Evolutionary conservation across 768 basidiomycete species (phyloP).

Genomic region (Trametes sanguinea): DNA sequence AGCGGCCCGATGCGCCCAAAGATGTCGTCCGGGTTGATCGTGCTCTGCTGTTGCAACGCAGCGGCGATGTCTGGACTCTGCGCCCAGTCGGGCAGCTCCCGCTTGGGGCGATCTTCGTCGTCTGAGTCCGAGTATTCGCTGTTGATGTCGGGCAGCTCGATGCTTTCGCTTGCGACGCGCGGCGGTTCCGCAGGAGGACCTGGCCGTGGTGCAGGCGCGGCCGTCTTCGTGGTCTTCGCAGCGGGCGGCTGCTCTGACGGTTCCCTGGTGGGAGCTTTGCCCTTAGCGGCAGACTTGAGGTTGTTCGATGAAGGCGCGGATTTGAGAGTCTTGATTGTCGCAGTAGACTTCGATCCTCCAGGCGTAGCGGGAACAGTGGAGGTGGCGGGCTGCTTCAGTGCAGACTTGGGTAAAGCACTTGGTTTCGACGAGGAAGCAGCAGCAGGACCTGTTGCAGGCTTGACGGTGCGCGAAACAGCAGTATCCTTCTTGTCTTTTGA

Average conservation of each 20-base stretch:
- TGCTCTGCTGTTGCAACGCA: constrained; percentile 79
- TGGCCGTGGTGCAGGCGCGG: constrained; percentile 25
- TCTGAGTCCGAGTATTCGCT: constrained; percentile 98
- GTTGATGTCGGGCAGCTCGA: constrained; percentile 93
- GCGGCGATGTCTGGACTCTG: constrained; percentile 84
- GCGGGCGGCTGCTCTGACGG: constrained; percentile 52
- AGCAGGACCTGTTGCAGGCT: constrained; percentile 30
- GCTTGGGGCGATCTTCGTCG: constrained; percentile 66
- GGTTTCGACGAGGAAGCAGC: constrained; percentile 20
- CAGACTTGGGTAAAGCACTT: constrained; percentile 13
- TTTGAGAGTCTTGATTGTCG: constrained; percentile 23
- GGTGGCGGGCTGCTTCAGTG: constrained; percentile 14
- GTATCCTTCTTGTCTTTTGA: constrained; percentile 53
- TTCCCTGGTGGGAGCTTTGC: constrained; percentile 49
- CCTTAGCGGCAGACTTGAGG: constrained; percentile 46
- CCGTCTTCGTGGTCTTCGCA: constrained; percentile 60
- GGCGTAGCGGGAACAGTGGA: constrained; percentile 10
- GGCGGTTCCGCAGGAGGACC: constrained; percentile 45
- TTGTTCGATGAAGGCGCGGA: constrained; percentile 32
- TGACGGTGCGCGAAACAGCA: constrained; percentile 33
- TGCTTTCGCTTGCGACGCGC: constrained; percentile 60
- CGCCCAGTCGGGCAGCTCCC: constrained; percentile 86
- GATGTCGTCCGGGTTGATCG: constrained; percentile 87
- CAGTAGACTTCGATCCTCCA: constrained; percentile 3
- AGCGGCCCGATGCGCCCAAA: constrained; percentile 88